phyloP scores from a whole-genome alignment of 305 asterid species.

The Withania somnifera region DNA sequence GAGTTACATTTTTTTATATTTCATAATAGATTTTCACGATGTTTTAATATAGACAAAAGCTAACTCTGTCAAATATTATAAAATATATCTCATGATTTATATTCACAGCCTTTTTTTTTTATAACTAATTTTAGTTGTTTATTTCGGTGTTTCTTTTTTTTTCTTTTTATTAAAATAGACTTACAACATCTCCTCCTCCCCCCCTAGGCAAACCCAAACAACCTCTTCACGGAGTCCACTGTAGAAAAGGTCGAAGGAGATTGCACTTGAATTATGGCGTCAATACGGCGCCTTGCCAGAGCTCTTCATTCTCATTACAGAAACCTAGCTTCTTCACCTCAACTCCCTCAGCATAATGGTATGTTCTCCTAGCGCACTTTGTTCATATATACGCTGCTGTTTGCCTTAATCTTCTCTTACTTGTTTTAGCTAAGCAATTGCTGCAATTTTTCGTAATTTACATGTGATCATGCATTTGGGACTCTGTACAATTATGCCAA shows the following conservation, averaged over 20 bases:
- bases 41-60: too few relatives aligned
- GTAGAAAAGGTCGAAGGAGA: neutral
- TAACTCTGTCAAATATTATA: too few relatives aligned
- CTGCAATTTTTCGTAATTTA: neutral
- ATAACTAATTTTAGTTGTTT: too few relatives aligned
- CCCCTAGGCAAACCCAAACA: too few relatives aligned
- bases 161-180: too few relatives aligned
- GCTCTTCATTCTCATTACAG: slow-evolving; percentile 1
- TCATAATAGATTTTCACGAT: too few relatives aligned
- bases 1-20: too few relatives aligned
- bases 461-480: neutral
- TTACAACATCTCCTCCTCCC: too few relatives aligned
- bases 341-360: neutral
- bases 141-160: too few relatives aligned
- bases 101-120: too few relatives aligned
- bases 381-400: neutral
- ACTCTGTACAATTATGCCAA: neutral
- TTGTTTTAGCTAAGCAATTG: neutral
- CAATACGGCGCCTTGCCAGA: neutral
- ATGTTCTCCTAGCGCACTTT: neutral
- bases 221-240: too few relatives aligned
- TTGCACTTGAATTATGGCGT: neutral
- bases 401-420: neutral
- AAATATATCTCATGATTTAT: too few relatives aligned
- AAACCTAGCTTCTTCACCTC: neutral